phyloP scores from a whole-genome alignment of 2,329 filamentous ascomycete species.

The Epichloe brachyelytri region DNA sequence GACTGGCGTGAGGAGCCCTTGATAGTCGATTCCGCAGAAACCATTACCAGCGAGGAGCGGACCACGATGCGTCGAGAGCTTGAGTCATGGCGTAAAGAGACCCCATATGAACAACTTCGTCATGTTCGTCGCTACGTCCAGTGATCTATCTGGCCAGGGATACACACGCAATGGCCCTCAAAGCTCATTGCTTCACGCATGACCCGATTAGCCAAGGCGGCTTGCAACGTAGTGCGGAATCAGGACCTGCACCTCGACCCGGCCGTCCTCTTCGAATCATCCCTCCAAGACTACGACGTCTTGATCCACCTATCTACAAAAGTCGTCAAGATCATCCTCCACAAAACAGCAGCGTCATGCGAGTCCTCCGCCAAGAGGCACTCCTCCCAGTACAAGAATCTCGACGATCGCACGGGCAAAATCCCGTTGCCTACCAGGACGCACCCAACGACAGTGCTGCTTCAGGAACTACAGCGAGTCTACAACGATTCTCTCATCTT shows the following conservation, averaged over 20 bases:
- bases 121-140: conserved; percentile 68
- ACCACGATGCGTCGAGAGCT: conserved; percentile 57
- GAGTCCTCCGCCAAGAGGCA: conserved; percentile 25
- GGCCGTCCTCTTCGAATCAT: conserved; percentile 53
- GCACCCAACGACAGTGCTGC: conserved; percentile 48
- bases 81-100: conserved; percentile 77
- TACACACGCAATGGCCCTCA: conserved; percentile 59
- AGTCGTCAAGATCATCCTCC: conserved; percentile 29
- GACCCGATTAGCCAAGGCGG: conserved; percentile 68
- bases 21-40: conserved; percentile 56
- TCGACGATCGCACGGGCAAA: conserved; percentile 45
- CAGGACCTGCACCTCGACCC: conserved; percentile 38
- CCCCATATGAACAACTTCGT: conserved; percentile 70
- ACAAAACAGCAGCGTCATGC: conserved; percentile 21
- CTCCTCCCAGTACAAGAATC: conserved; percentile 65
- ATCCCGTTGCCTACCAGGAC: conserved; percentile 37
- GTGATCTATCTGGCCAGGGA: conserved; percentile 64
- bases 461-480: conserved; percentile 51
- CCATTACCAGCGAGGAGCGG: conserved; percentile 48
- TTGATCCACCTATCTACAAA: conserved; percentile 57
- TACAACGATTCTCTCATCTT: conserved; percentile 65
- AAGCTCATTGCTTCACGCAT: conserved; percentile 78
- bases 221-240: conserved; percentile 46
- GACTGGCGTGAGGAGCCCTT: conserved; percentile 82
- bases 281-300: conserved; percentile 71